Evolutionary conservation across 73 alveolate species (phyloP).

Genomic region (Uronychia binucleata): DNA sequence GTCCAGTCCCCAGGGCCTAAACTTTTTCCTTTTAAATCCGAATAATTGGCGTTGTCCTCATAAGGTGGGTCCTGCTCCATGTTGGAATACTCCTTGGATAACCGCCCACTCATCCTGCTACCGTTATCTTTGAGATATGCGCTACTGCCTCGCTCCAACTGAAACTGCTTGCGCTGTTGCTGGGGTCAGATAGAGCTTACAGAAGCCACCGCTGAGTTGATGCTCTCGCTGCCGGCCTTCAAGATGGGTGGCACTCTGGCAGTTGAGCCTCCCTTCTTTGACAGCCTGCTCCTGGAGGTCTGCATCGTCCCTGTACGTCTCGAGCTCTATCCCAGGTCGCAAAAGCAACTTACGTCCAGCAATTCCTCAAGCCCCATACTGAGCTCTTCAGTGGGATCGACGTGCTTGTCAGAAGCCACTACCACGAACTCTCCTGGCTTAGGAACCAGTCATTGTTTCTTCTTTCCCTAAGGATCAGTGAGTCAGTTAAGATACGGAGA

Average conservation of each 20-base stretch:
- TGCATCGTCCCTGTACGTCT: not conserved
- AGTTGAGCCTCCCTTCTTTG: not conserved
- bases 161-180: not conserved
- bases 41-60: not conserved
- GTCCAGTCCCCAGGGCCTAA: not conserved
- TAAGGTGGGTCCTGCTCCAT: not conserved
- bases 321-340: not conserved
- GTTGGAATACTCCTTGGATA: not conserved
- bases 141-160: not conserved
- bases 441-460: conserved; percentile 38
- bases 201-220: not conserved
- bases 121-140: not conserved
- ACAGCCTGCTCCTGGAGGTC: not conserved
- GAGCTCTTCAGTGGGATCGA: conserved; percentile 36
- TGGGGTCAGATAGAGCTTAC: not conserved
- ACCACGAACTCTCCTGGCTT: conserved; percentile 57
- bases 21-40: not conserved
- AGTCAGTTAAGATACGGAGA: conserved; percentile 11
- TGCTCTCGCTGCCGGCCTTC: not conserved
- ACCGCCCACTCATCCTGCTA: not conserved
- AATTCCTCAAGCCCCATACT: conserved; percentile 47
- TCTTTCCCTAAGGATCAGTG: conserved; percentile 22
- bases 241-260: not conserved
- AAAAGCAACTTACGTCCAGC: conserved; percentile 21
- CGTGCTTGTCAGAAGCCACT: conserved; percentile 37